Base-by-base conservation (phyloP, 495 filamentous ascomycete species). In the Xylaria curta region DNA sequence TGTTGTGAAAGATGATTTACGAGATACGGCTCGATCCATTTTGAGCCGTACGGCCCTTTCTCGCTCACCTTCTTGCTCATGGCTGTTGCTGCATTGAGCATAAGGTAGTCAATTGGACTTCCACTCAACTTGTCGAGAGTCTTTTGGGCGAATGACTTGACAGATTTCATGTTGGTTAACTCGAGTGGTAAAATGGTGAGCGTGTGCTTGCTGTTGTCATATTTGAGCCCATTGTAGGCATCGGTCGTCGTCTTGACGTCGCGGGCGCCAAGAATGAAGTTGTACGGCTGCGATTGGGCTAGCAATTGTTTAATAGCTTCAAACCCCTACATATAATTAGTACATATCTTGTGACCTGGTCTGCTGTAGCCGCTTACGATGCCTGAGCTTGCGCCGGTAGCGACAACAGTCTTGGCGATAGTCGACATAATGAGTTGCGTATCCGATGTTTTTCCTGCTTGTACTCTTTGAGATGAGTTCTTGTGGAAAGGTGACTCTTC, bases 1-100 rank as follows among this genome's bases (percentile, higher is more conserved):
- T 85, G 82, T 31, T 85, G 83, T n/a, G 83, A 81, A 33, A 85
- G 75, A 66, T 85, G 82, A 49, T 85, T 85, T 2, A 85, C 82
- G 17, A 84, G 71, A 40, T 79, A 81, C 0, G 74, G 19, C 73
- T 84, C 78, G 61, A 79, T 77, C 82, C 82, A 84, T 63, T 80
- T 82, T 6, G 78, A 78, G 21, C 80, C 78, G 21, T 78, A 38
- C 0, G 78, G 76, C 1, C 77, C 78, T 2, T 78, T 77, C 19
- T 68, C 59, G 26, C 76, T 72, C 8, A 75, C 70, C 13, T 60
- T 72, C 15, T 74, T 74, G 3, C 61, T 59, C 33, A 79, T 75
- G 33, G 60, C 83, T 0, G 81, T 76, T 15, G 67, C 84, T 1
- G 83, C 84, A 67, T 84, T 84, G 60, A 86, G 74, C 44, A 86